Conservation (phyloP, 1,139 yeast species). For the Candida dubliniensis region DNA sequence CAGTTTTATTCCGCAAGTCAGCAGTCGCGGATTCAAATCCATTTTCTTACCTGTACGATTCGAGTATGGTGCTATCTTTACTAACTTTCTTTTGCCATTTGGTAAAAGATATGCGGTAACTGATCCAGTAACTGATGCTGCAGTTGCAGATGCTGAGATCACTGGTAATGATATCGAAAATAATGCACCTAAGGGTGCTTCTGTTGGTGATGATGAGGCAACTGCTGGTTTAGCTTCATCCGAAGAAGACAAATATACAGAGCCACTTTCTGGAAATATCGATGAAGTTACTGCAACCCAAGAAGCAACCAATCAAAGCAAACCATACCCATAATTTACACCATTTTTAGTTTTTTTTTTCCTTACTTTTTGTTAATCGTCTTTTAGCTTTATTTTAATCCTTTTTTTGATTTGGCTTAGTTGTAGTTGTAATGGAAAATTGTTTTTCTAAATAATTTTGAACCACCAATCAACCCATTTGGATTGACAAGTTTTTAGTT, state of each 20-base stretch:
- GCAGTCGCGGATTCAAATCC: constrained; percentile 7
- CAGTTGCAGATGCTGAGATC: background rate
- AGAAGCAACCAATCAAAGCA: background rate
- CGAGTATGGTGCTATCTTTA: constrained; percentile 14
- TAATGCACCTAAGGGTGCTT: background rate
- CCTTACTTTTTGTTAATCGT: too few species aligned
- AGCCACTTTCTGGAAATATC: background rate
- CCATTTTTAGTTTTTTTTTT: too few species aligned
- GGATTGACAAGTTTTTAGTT: too few species aligned
- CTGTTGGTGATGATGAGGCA: background rate
- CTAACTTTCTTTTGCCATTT: constrained; percentile 3
- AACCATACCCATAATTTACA: too few species aligned
- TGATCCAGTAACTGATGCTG: background rate
- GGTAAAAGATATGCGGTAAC: background rate
- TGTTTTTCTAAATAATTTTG: too few species aligned
- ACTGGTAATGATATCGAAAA: background rate
- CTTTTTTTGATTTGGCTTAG: too few species aligned
- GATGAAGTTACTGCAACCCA: background rate
- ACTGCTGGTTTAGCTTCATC: background rate
- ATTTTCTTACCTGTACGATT: constrained; percentile 5
- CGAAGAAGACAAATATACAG: background rate
- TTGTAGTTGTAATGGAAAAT: too few species aligned
- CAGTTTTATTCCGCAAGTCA: constrained; percentile 24
- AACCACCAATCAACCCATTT: too few species aligned
- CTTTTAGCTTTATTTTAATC: too few species aligned